Conservation (phyloP, 148 eudicot species). For the Rhododendron williamsianum region DNA sequence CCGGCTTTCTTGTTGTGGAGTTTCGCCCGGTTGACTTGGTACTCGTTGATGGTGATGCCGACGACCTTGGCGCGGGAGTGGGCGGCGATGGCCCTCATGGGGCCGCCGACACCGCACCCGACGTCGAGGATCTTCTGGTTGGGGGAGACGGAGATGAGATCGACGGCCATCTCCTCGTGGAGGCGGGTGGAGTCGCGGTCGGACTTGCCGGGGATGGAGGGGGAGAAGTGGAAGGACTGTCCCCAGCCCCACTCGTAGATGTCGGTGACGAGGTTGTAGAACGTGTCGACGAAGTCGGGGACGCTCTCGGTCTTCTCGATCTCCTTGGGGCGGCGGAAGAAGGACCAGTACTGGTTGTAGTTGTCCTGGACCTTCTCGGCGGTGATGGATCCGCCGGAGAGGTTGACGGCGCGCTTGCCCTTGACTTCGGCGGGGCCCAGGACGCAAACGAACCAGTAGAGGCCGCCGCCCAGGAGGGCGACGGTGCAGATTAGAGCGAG, state of each 20-base stretch:
- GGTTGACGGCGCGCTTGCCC: constrained; percentile 46
- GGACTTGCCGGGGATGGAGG: constrained; percentile 34
- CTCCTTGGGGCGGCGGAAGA: constrained; percentile 55
- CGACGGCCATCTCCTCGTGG: constrained; percentile 54
- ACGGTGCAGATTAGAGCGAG: constrained; percentile 35
- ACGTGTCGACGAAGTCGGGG: constrained; percentile 47
- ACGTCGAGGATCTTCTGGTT: constrained; percentile 43
- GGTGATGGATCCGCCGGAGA: constrained; percentile 52
- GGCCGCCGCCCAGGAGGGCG: constrained; percentile 34
- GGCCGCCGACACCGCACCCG: constrained; percentile 58
- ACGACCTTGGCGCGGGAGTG: constrained; percentile 43
- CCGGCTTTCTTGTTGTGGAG: constrained; percentile 55
- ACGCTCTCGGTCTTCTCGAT: constrained; percentile 44
- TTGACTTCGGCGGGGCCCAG: constrained; percentile 45
- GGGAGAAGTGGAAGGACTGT: constrained; percentile 57
- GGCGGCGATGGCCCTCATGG: constrained; percentile 57
- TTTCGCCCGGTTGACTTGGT: constrained; percentile 40
- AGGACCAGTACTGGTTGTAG: constrained; percentile 46
- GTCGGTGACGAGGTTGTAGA: constrained; percentile 52
- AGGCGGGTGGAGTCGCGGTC: constrained; percentile 44
- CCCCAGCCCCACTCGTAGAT: constrained; percentile 72
- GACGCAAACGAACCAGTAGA: constrained; percentile 51
- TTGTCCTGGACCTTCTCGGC: constrained; percentile 40
- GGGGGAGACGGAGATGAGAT: constrained; percentile 31
- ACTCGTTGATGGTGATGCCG: constrained; percentile 53